A percentile compares a stretch with the other conserved stretches of the same genome.
phyloP scores from a whole-genome alignment of 2,329 filamentous ascomycete genomes.

The Penicillium sp. region DNA sequence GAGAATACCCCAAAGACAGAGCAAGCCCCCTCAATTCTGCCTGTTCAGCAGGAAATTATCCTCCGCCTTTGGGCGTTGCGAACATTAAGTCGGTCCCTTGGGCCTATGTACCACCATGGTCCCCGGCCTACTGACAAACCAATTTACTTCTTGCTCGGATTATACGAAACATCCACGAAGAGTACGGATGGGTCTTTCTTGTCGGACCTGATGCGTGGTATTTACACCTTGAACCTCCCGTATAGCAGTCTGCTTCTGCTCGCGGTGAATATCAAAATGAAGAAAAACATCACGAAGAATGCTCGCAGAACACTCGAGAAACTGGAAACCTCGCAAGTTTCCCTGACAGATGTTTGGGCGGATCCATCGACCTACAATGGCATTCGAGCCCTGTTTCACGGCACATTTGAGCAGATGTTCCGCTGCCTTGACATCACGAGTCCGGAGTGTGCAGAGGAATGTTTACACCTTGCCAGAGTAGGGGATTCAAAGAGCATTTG shows the following conservation, averaged over 20 bases:
- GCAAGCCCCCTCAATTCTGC: conserved; percentile 10
- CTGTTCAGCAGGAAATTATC: conserved; percentile 38
- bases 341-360: conserved; percentile 39
- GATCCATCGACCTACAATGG: conserved; percentile 36
- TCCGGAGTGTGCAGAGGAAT: conserved; percentile 39
- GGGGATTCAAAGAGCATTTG: conserved; percentile 37
- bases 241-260: conserved; percentile 38
- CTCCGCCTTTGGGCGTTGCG: conserved; percentile 44
- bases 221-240: conserved; percentile 41
- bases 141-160: conserved; percentile 34
- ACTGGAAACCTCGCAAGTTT: conserved; percentile 36
- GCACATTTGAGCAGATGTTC: conserved; percentile 40
- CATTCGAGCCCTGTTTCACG: conserved; percentile 35
- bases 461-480: conserved; percentile 39
- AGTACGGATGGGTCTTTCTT: conserved; percentile 32
- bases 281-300: conserved; percentile 32
- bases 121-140: conserved; percentile 30
- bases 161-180: conserved; percentile 35
- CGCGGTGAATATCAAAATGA: conserved; percentile 36
- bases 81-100: conserved; percentile 33
- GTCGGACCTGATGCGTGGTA: conserved; percentile 34
- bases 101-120: conserved; percentile 29
- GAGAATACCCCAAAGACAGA: conserved; percentile 1
- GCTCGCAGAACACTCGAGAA: conserved; percentile 33
- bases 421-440: conserved; percentile 43